Evolutionary conservation across 768 basidiomycete species (phyloP).

Genomic region (Crepidotus variabilis): DNA sequence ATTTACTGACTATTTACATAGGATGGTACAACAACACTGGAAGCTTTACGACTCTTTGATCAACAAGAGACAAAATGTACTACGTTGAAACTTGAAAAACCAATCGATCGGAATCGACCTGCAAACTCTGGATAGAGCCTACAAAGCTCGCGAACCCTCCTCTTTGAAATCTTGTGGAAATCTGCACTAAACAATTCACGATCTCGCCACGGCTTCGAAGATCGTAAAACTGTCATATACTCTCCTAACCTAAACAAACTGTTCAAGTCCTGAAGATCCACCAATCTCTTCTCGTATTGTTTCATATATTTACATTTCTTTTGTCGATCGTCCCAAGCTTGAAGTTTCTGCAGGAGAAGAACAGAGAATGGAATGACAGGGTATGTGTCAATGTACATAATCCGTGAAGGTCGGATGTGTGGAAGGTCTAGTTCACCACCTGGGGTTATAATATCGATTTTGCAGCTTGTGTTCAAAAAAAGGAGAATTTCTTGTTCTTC

Average conservation of each 20-base stretch:
- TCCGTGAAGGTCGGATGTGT: not conserved
- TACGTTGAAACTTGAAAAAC: not conserved
- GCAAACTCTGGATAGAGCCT: not conserved
- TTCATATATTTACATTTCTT: not conserved
- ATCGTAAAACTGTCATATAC: not conserved
- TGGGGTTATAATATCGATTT: slow-evolving; percentile 2
- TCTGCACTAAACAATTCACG: not conserved
- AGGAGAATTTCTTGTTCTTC: not conserved
- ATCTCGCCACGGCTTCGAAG: not conserved
- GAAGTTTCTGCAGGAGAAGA: slow-evolving; percentile 4
- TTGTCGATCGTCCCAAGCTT: slow-evolving; percentile 2
- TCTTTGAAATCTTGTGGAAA: not conserved
- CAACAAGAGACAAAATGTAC: too few relatives aligned
- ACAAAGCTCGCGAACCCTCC: not conserved
- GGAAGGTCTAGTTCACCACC: not conserved
- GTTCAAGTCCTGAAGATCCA: not conserved
- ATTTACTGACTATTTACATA: too few relatives aligned
- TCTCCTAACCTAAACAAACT: not conserved
- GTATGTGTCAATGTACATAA: not conserved
- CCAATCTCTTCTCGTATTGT: not conserved
- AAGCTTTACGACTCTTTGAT: too few relatives aligned
- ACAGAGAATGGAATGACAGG: slow-evolving; percentile 2
- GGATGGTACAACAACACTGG: too few relatives aligned
- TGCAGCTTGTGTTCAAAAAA: not conserved
- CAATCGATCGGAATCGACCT: not conserved